phyloP scores from a whole-genome alignment of 179 eudicot species.

The Carnegiea gigantea region DNA sequence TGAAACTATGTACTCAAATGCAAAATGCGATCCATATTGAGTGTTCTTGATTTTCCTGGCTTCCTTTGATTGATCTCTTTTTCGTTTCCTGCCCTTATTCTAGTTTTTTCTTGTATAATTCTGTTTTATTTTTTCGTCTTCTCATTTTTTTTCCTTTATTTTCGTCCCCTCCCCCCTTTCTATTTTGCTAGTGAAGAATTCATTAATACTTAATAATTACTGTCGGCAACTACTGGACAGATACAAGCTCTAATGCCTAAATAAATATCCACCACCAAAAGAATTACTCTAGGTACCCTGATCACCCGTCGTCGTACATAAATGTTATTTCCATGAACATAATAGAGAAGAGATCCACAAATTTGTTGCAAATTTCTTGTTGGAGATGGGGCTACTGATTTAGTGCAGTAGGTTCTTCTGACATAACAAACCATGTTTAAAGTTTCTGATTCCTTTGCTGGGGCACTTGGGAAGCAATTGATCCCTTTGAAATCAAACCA shows the following conservation, averaged over 20 bases:
- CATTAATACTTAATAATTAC: too few relatives aligned
- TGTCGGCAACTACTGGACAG: not conserved
- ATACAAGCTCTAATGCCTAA: not conserved
- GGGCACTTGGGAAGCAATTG: too few relatives aligned
- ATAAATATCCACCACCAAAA: too few relatives aligned
- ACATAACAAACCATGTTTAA: too few relatives aligned
- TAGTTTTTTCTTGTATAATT: not conserved
- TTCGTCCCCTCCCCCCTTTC: not conserved
- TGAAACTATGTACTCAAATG: too few relatives aligned
- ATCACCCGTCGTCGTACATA: too few relatives aligned
- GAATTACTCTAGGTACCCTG: too few relatives aligned
- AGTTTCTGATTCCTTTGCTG: too few relatives aligned
- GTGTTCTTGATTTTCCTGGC: not conserved
- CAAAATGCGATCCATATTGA: too few relatives aligned
- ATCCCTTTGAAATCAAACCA: not conserved
- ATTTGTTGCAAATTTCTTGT: not conserved
- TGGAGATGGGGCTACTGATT: not conserved
- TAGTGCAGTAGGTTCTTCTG: not conserved
- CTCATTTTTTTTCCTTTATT: not conserved
- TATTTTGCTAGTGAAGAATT: too few relatives aligned
- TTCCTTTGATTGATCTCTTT: not conserved
- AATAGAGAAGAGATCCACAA: not conserved
- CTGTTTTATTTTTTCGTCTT: not conserved
- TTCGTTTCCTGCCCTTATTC: not conserved
- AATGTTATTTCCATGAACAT: too few relatives aligned